These are phyloP conservation scores for Lachnellula suecica DNA, from an alignment of 2,329 filamentous ascomycete species.

Conservation along the genomic window DNA sequence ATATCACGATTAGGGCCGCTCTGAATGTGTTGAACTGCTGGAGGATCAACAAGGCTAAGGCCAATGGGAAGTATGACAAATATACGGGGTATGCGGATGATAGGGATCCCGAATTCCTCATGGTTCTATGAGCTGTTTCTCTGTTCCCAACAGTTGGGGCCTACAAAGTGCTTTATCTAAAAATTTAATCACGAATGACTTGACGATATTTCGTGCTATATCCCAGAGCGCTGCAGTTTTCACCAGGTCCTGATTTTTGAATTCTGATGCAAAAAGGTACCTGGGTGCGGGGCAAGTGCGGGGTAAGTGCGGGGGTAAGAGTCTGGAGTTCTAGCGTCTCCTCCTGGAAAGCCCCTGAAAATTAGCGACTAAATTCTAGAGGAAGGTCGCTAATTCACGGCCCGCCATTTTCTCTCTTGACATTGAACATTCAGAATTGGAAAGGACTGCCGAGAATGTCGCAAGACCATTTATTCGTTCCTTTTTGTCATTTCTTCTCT, in stretches of 20 bases:
- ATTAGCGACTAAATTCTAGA: background rate
- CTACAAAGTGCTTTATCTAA: background rate
- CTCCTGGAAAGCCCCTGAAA: too few species aligned
- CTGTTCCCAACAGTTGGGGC: background rate
- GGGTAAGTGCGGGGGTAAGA: background rate
- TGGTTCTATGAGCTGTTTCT: slow-evolving; percentile 51
- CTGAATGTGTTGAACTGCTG: slow-evolving; percentile 60
- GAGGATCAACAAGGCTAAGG: slow-evolving; percentile 65
- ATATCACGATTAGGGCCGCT: slow-evolving; percentile 45
- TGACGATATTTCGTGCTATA: too few species aligned
- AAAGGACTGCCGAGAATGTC: too few species aligned
- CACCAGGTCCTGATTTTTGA: background rate
- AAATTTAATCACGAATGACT: background rate
- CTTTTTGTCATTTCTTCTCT: too few species aligned
- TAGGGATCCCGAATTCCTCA: slow-evolving; percentile 59
- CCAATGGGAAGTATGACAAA: slow-evolving; percentile 54
- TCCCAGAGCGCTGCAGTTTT: background rate
- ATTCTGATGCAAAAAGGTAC: background rate
- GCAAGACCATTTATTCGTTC: too few species aligned
- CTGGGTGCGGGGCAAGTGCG: background rate
- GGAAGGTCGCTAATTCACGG: too few species aligned
- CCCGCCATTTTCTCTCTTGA: too few species aligned
- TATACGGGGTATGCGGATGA: slow-evolving; percentile 61
- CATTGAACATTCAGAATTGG: too few species aligned
- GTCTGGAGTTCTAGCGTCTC: too few species aligned